Percentiles rank a stretch among this genome's conserved stretches.
Evolutionary conservation across 176 grass and related monocot species (phyloP).

Genomic region (Ampelocalamus luodianensis): DNA sequence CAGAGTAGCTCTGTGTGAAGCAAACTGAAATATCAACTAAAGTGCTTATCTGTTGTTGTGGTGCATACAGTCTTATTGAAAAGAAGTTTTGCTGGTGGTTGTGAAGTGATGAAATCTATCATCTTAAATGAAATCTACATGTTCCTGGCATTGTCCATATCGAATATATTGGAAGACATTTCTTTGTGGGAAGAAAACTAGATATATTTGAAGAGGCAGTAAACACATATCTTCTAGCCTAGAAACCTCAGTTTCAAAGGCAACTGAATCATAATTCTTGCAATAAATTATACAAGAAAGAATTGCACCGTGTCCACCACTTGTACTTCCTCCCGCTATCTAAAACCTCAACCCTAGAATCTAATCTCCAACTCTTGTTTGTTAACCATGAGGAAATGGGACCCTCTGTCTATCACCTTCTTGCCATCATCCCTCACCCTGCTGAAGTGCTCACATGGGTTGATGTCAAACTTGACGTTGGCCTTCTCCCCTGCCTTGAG

Average conservation of each 20-base stretch:
- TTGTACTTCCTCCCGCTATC: neutral
- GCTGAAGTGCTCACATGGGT: constrained; percentile 67
- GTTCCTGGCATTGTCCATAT: neutral
- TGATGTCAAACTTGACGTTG: constrained; percentile 45
- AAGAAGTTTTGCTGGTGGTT: neutral
- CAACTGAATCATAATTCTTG: neutral
- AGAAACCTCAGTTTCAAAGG: neutral
- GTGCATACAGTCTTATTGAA: neutral
- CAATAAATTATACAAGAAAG: neutral
- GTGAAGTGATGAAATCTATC: neutral
- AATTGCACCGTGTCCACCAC: neutral
- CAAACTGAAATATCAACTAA: neutral
- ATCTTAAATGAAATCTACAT: neutral
- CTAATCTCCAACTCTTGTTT: constrained; percentile 50
- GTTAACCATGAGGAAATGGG: constrained; percentile 65
- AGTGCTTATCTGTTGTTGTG: neutral
- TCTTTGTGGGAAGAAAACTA: neutral
- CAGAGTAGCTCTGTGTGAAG: neutral
- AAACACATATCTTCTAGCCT: neutral
- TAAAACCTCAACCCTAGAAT: constrained; percentile 38
- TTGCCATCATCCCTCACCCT: constrained; percentile 53
- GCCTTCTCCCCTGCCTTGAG: constrained; percentile 54
- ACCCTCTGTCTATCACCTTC: constrained; percentile 69
- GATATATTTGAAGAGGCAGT: neutral
- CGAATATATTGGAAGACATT: neutral